Evolutionary conservation across 352 stramenopile genomes (phyloP).

Genomic region (Globisporangium spiculum): DNA sequence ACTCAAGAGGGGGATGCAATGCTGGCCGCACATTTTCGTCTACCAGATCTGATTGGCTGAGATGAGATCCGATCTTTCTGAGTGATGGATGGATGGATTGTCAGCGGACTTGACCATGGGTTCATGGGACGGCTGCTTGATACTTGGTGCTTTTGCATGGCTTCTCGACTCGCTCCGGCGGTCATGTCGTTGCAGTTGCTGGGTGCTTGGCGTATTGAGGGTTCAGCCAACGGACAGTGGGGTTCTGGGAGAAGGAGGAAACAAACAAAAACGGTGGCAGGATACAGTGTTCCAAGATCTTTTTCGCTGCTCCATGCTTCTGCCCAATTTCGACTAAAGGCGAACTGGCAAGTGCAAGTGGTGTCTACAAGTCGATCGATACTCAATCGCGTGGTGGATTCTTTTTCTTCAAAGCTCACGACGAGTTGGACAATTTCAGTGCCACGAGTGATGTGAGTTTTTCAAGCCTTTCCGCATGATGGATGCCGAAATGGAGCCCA

Average conservation of each 20-base stretch:
- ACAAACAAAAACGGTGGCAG: not conserved
- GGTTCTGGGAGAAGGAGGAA: conserved; percentile 4
- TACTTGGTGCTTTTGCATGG: no score
- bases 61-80: not conserved
- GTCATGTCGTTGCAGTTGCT: not conserved
- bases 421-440: not conserved
- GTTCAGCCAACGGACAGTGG: not conserved
- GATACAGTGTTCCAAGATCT: not conserved
- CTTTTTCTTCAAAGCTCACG: not conserved
- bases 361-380: not conserved
- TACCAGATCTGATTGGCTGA: not conserved
- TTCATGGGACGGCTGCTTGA: no score
- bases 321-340: not conserved
- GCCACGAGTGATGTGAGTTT: not conserved
- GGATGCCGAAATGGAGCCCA: not conserved
- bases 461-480: not conserved
- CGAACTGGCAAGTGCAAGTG: not conserved
- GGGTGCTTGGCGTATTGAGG: not conserved
- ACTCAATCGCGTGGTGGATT: not conserved
- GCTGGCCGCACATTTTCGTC: not conserved
- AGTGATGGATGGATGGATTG: not conserved
- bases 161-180: not conserved
- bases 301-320: not conserved
- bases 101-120: not conserved
- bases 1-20: not conserved